A percentile compares a stretch with the other conserved stretches of the same genome.
Conservation (phyloP, 768 basidiomycete species). For the Lenzites betulinus region DNA sequence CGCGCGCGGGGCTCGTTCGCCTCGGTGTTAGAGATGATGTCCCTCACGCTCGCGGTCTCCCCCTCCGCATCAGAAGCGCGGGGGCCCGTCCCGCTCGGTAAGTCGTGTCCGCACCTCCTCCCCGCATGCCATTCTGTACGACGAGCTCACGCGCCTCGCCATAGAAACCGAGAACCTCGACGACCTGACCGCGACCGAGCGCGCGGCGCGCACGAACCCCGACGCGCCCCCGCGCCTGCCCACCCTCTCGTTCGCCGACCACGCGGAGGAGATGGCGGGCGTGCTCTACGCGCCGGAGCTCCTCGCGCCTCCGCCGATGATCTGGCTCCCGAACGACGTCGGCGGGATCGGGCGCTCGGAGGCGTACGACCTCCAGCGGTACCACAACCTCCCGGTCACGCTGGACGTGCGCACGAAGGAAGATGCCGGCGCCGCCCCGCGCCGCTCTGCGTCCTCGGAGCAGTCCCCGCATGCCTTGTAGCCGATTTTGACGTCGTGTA, state of each 20-base stretch:
- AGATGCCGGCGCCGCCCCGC: conserved; percentile 48
- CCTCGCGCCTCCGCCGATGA: conserved; percentile 73
- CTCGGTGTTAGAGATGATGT: conserved; percentile 85
- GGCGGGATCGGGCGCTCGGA: conserved; percentile 75
- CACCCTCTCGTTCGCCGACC: conserved; percentile 68
- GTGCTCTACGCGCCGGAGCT: conserved; percentile 84
- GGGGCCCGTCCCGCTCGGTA: conserved; percentile 69
- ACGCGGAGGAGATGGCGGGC: conserved; percentile 74
- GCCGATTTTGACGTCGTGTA: neutral
- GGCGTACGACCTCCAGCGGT: conserved; percentile 73
- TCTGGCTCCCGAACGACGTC: conserved; percentile 84
- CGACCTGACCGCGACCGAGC: conserved; percentile 77
- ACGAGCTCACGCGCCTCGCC: neutral
- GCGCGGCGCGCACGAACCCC: conserved; percentile 75
- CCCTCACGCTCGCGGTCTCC: conserved; percentile 71
- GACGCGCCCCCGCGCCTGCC: conserved; percentile 76
- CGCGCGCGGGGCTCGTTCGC: conserved; percentile 72
- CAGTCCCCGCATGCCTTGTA: conserved; percentile 3
- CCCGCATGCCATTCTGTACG: neutral
- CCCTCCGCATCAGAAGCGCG: conserved; percentile 57
- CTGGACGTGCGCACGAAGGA: conserved; percentile 62
- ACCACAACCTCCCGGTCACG: conserved; percentile 70
- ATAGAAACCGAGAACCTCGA: conserved; percentile 77
- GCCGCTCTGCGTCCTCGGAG: conserved; percentile 24
- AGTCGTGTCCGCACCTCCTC: conserved; percentile 32